Evolutionary conservation across 2,329 filamentous ascomycete genomes (phyloP).

Genomic region (Apiospora marii): DNA sequence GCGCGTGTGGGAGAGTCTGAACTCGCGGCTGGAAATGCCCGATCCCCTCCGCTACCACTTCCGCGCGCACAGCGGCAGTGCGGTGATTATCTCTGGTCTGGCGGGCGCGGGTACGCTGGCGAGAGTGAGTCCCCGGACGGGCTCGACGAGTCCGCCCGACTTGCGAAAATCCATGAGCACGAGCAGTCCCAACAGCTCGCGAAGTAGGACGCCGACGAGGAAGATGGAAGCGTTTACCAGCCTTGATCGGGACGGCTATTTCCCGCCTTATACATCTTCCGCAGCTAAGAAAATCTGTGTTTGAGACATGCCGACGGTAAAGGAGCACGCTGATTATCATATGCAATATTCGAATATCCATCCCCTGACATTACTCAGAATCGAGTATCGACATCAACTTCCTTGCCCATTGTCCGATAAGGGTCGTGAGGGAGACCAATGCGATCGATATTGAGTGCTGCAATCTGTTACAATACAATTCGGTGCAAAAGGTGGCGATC

Average conservation of each 20-base stretch:
- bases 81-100: conserved; percentile 29
- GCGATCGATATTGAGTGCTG: neutral
- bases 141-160: conserved; percentile 34
- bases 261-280: conserved; percentile 40
- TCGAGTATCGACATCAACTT: neutral
- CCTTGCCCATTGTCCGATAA: neutral
- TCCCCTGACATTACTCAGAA: neutral
- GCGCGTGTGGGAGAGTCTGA: conserved; percentile 43
- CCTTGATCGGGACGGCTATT: conserved; percentile 52
- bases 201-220: conserved; percentile 52
- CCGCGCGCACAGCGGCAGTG: conserved; percentile 40
- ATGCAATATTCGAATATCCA: too few species aligned
- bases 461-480: neutral
- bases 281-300: conserved; percentile 11
- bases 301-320: conserved; percentile 5
- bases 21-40: conserved; percentile 41
- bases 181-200: conserved; percentile 41
- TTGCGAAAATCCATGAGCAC: conserved; percentile 53
- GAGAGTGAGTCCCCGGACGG: conserved; percentile 37
- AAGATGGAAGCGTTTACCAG: conserved; percentile 40
- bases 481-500: neutral
- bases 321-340: neutral
- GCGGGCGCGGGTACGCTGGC: conserved; percentile 28
- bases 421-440: too few species aligned
- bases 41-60: conserved; percentile 40